Evolutionary conservation across 78 protist genomes (phyloP).

Genomic region (Pelomyxa schiedti): DNA sequence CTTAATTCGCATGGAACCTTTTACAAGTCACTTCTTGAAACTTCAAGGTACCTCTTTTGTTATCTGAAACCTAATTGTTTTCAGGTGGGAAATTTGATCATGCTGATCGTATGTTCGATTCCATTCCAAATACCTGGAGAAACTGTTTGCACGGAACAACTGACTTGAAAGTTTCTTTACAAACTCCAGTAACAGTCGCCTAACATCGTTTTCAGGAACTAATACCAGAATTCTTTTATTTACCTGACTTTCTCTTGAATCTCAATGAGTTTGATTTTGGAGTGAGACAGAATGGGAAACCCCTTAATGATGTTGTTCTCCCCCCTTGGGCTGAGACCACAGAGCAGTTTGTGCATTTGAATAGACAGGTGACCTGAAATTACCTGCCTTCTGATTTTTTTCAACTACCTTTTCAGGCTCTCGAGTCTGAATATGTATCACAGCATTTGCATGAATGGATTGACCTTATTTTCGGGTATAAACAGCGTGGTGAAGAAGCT

Average conservation of each 20-base stretch:
- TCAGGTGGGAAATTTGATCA: slow-evolving; percentile 90
- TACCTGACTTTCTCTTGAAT: slow-evolving; percentile 76
- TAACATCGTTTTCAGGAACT: too few relatives aligned
- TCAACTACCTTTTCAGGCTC: slow-evolving; percentile 46
- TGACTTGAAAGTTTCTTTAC: slow-evolving; percentile 91
- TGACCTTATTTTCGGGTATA: slow-evolving; percentile 93
- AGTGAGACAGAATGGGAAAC: slow-evolving; percentile 51
- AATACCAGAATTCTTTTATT: slow-evolving; percentile 80
- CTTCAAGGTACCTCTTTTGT: too few relatives aligned
- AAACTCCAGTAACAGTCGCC: too few relatives aligned
- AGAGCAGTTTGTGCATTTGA: slow-evolving; percentile 4
- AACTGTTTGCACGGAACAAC: slow-evolving; percentile 23
- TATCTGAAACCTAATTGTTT: too few relatives aligned
- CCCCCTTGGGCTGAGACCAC: slow-evolving; percentile 91
- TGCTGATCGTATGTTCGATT: slow-evolving; percentile 88
- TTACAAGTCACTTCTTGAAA: slow-evolving; percentile 6
- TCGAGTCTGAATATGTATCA: slow-evolving; percentile 82
- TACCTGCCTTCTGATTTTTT: background rate
- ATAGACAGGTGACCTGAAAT: slow-evolving; percentile 1
- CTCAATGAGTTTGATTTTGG: slow-evolving; percentile 66
- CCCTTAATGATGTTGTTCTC: slow-evolving; percentile 65
- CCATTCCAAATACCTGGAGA: slow-evolving; percentile 66
- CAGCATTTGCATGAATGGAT: slow-evolving; percentile 88
- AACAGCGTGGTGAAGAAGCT: slow-evolving; percentile 87
- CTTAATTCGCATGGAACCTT: slow-evolving; percentile 66